phyloP scores from a whole-genome alignment of 1,284 basidiomycete species.

The Cryptococcus floricola region DNA sequence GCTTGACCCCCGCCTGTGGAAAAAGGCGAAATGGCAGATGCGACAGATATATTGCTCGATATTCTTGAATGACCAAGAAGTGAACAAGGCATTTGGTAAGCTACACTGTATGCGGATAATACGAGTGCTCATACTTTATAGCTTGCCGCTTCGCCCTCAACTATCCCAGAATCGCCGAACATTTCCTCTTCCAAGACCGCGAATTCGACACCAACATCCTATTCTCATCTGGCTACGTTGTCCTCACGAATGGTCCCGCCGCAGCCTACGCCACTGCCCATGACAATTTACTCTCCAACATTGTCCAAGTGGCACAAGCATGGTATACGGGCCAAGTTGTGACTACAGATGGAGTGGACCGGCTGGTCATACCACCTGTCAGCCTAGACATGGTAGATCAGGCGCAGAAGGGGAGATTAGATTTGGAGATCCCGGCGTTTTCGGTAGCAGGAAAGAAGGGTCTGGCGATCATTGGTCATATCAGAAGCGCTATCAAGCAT shows the following conservation, averaged over 20 bases:
- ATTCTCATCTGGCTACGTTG: slow-evolving; percentile 82
- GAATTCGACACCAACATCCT: slow-evolving; percentile 84
- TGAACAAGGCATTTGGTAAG: slow-evolving; percentile 35
- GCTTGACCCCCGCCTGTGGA: slow-evolving; percentile 44
- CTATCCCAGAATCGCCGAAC: slow-evolving; percentile 81
- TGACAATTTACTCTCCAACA: slow-evolving; percentile 67
- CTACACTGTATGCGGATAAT: neutral
- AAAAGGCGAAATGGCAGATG: slow-evolving; percentile 40
- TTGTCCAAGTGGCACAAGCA: slow-evolving; percentile 74
- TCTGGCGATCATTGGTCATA: slow-evolving; percentile 80
- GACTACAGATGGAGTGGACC: slow-evolving; percentile 25
- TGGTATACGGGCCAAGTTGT: slow-evolving; percentile 83
- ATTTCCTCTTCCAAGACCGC: slow-evolving; percentile 83
- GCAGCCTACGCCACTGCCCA: slow-evolving; percentile 67
- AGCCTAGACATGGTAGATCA: slow-evolving; percentile 9
- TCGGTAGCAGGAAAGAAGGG: slow-evolving; percentile 75
- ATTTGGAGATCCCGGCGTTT: slow-evolving; percentile 79
- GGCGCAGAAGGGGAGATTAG: slow-evolving; percentile 51
- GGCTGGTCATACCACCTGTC: slow-evolving; percentile 14
- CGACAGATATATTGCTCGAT: slow-evolving; percentile 38
- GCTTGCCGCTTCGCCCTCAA: slow-evolving; percentile 78
- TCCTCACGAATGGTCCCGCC: slow-evolving; percentile 83
- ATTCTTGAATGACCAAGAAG: slow-evolving; percentile 28
- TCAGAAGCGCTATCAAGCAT: slow-evolving; percentile 61
- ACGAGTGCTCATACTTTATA: slow-evolving; percentile 35